Conservation (phyloP, 208 protist genomes). For the Tritrichomonas foetus region DNA sequence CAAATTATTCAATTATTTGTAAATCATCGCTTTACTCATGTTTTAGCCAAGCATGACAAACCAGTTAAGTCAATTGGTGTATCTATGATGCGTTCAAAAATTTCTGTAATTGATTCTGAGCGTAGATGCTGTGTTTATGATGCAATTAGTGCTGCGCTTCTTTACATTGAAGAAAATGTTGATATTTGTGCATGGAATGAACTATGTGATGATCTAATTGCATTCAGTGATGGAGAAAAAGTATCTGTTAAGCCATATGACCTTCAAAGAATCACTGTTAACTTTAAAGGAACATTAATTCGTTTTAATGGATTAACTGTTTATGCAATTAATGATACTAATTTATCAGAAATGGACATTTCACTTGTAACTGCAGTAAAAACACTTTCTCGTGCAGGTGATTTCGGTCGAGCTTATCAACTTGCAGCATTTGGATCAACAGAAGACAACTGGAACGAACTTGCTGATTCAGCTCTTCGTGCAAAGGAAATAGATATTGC, state of each 20-base stretch:
- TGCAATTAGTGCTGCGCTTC: neutral
- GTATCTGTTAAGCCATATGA: neutral
- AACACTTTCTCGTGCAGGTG: neutral
- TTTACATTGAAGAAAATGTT: slow-evolving; percentile 28
- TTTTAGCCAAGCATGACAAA: neutral
- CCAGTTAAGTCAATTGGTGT: neutral
- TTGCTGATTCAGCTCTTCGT: neutral
- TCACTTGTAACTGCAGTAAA: neutral
- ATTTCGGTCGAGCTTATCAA: slow-evolving; percentile 3
- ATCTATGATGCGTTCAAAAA: neutral
- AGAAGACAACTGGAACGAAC: neutral
- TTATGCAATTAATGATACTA: neutral
- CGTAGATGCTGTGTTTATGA: neutral
- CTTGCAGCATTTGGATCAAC: neutral
- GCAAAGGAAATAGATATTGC: neutral
- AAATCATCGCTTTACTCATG: neutral
- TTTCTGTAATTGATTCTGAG: neutral
- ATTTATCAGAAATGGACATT: neutral
- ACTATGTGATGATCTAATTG: neutral
- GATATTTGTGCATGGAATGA: neutral
- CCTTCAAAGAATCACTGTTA: neutral
- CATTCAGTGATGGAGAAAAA: neutral
- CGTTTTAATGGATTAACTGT: neutral
- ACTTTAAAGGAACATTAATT: neutral
- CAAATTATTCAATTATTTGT: slow-evolving; percentile 24